Base-by-base conservation (phyloP, 2,329 filamentous ascomycete genomes). In the Arthrobotrys musiformis region DNA sequence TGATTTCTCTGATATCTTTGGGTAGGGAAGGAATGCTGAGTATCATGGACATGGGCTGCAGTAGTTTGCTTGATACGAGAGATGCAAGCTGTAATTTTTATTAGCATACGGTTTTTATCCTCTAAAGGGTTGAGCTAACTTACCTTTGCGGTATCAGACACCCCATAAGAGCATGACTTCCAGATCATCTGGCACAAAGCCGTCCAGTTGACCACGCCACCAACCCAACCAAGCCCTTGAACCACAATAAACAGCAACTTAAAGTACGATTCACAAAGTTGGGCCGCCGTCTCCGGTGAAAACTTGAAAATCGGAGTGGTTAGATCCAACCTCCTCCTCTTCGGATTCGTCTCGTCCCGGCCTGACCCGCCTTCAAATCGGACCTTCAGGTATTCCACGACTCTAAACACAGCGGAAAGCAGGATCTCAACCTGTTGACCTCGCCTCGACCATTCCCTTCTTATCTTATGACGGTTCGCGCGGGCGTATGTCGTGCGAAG, bases 121-220 rank as follows among this genome's bases (percentile, higher is more conserved):
- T 44, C 7, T 0, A 13, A 35, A 17, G 4, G 6, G 1, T 37
- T 26, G 26, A 22, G 17, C 2, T 9, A 28, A 17, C 13, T 33
- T 54, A 76, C 72, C 58, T 70, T 70, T 6, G 11, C 24, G 13
- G 30, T 19, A 44, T 70, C 64, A 13, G 72, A 76, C 37, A 76
- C 50, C 2, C 72, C 72, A 46, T 76, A 69, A 5, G 63, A 64
- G 26, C 58, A 64, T 1, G 64, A 69, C 64, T 76, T 76, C 72
- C 72, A 76, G 5, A 76, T 60, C 48, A 70, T 40, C 24, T 70
- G 64, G 30, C 72, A 76, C 17, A 61, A 44, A 61, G 15, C 22
- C 30, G 72, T 70, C 72, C 72, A 76, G 28, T 37, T 42, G 19
- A 67, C 37, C 4, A 26, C 42, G 13, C 48, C 52, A 13, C 52